Evolutionary conservation across 2,329 filamentous ascomycete species (phyloP), one percentile per base, ranked within the genome.

Genomic region (Neofusicoccum cordaticola): DNA sequence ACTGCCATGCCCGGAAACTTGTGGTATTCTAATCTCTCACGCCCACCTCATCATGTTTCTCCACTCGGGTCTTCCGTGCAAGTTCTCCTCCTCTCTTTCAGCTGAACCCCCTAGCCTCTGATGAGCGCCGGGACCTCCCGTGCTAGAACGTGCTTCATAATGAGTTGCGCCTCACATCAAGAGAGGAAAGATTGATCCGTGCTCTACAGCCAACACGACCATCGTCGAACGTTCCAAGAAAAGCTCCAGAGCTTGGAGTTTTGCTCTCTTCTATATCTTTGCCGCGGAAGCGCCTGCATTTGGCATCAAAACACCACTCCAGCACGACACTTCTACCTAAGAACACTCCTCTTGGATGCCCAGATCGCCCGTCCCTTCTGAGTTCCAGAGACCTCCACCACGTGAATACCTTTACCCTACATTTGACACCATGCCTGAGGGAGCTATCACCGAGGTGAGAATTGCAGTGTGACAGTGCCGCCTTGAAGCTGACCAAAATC

Each of bases 371-470:
- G 42, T 47, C 9, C 56, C 56, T 47, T 15, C 56, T 47, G 56
- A 60, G n/a, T 60, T 60, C 17, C 27, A 60, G 9, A 45, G 56
- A 37, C 73, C 71, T 27, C 71, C 70, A 41, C 67, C 71, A 41
- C 70, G 70, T 22, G 63, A 17, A 31, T 75, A 75, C 63, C 63
- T 65, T 2, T 22, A 70, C 1, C 70, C 72, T 41, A 67, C 67
- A 7, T 72, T 70, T 19, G 37, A 66, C 50, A 70, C 51, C 27
- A 77, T 77, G 75, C 69, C 73, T 17, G 56, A 64, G 22, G 67
- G 66, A 1, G 72, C 64, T 37, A 72, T 75, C 47, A 69, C 70
- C 3, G 42, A 66, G n/a, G 75, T 76, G 71, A 39, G 70, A 60
- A 6, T 15, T 22, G 9, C 31, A 22, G 31, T n/a, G 22, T 31